These are phyloP conservation scores for Exobasidium rhododendri DNA, from an alignment of 1,284 basidiomycete species.

Conservation along the genomic window DNA sequence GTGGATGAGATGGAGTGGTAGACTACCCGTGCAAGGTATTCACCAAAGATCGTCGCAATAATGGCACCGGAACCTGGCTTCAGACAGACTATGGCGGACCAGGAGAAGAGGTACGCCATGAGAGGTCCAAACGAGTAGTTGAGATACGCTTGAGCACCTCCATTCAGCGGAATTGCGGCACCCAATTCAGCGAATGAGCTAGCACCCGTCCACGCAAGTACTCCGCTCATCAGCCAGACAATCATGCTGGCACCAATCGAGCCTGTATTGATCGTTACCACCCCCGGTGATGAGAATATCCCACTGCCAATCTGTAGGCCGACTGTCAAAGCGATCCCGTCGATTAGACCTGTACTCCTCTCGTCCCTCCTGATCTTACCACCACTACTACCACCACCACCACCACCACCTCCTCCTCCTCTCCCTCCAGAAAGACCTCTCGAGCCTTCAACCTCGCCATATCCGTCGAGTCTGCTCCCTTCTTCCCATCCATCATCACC, in stretches of 20 bases:
- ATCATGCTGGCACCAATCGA: conserved; percentile 44
- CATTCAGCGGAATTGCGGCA: conserved; percentile 61
- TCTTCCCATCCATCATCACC: conserved; percentile 25
- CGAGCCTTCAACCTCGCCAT: conserved; percentile 31
- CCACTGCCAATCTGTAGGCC: conserved; percentile 52
- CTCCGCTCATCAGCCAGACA: conserved; percentile 47
- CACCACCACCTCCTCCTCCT: conserved; percentile 14
- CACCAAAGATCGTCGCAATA: conserved; percentile 61
- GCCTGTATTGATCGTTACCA: conserved; percentile 49
- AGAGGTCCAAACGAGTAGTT: conserved; percentile 69
- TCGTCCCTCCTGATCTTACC: conserved; percentile 13
- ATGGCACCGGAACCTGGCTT: conserved; percentile 63
- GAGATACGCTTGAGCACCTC: conserved; percentile 66
- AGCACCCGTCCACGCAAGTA: conserved; percentile 50
- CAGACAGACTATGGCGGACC: conserved; percentile 55
- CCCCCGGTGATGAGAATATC: conserved; percentile 53
- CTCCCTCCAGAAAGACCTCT: neutral
- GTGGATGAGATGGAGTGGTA: conserved; percentile 54
- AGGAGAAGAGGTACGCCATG: conserved; percentile 60
- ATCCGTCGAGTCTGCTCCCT: conserved; percentile 27
- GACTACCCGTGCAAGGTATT: conserved; percentile 71
- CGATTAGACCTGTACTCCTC: conserved; percentile 5
- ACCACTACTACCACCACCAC: neutral
- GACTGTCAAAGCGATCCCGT: conserved; percentile 38
- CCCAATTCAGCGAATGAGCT: conserved; percentile 68